These are phyloP conservation scores for Hypoxylon sp. DNA, from an alignment of 2,329 filamentous ascomycete genomes.

Conservation along the genomic window DNA sequence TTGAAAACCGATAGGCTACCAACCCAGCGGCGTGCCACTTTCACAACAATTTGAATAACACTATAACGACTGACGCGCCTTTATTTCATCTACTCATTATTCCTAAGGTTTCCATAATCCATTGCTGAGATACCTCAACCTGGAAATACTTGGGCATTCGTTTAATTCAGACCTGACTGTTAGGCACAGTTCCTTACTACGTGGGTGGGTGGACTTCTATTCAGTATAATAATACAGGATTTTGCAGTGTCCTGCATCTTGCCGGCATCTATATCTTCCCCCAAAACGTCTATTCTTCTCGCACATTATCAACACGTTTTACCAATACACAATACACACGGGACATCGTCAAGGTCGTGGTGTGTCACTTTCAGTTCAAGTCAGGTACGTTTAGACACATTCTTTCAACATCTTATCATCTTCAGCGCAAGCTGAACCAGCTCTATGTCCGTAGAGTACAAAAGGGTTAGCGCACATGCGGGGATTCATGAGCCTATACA, in stretches of 20 bases:
- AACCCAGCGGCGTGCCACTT: neutral
- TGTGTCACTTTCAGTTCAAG: neutral
- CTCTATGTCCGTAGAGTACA: no score
- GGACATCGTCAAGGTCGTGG: neutral
- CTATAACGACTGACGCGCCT: neutral
- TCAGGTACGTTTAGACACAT: neutral
- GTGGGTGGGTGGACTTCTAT: neutral
- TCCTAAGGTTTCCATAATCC: no score
- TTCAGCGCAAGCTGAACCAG: neutral
- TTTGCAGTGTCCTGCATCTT: neutral
- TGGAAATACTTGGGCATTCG: neutral
- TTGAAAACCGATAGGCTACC: neutral
- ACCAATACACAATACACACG: neutral
- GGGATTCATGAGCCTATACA: neutral
- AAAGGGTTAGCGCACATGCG: no score
- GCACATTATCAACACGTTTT: neutral
- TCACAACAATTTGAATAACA: neutral
- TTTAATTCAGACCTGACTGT: neutral
- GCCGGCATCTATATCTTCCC: neutral
- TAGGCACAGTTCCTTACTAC: neutral
- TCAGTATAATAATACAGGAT: neutral
- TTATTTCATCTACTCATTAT: neutral
- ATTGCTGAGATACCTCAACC: neutral
- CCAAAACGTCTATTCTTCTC: neutral
- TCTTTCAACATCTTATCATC: neutral